Base-by-base conservation (phyloP, 1,284 basidiomycete species). In the Heterobasidion occidentale region DNA sequence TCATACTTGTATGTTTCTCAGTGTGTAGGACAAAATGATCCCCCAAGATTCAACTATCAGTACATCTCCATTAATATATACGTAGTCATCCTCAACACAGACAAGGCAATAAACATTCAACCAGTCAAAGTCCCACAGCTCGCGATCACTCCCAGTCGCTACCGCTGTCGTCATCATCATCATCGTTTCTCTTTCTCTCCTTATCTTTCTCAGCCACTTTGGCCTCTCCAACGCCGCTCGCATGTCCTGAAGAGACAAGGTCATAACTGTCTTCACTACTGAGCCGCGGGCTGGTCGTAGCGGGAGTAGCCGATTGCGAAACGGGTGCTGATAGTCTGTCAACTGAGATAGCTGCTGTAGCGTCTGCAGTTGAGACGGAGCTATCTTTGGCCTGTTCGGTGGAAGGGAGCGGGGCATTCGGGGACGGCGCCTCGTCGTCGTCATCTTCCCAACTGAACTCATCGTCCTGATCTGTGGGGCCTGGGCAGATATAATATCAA, bases 381-480 rank as follows among this genome's bases (percentile, higher is more conserved):
- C 34, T 51, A 27, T 38, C 42, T 14, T 34, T 36, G 17, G 55
- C 36, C 3, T 55, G 19, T 46, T 53, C 20, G 55, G 45, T n/a
- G 9, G 54, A 35, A 33, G 52, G 55, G 15, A 33, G 48, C 14
- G 65, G 62, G 35, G 67, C 63, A 3, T 72, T 72, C 15, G 72
- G 68, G 53, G 68, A 62, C 53, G 65, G 52, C 51, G 65, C 74
- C 33, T 85, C 85, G 9, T 80, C 80, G 2, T 90, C 87, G 51
- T 89, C 88, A 58, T 88, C 88, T 66, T 89, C 88, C 88, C 88
- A 90, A 63, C 81, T 87, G 67, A 90, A 88, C 58, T 88, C 84
- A 48, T 91, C 89, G 52, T 91, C 88, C 27, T 75, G 79, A 56
- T 84, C 80, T 8, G 70, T 68, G 9, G 79, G 73, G n/a, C 77